Percentiles rank a stretch among this genome's conserved stretches.
Evolutionary conservation across 768 basidiomycete genomes (phyloP).

Genomic region (Pisolithus marmoratus): DNA sequence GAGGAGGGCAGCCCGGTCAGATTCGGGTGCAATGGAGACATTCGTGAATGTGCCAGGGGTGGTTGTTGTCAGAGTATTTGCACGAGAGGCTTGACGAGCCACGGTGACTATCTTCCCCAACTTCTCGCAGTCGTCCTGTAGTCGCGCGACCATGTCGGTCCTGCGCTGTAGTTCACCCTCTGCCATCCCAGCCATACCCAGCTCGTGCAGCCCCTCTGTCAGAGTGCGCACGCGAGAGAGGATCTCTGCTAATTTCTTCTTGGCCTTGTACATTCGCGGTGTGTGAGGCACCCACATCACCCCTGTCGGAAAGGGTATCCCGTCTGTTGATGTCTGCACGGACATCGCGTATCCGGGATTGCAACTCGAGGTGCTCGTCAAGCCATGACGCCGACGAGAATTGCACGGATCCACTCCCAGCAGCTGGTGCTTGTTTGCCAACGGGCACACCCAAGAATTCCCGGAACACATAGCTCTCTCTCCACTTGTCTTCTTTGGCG

Average conservation of each 20-base stretch:
- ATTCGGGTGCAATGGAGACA: conserved; percentile 36
- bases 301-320: conserved; percentile 73
- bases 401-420: conserved; percentile 30
- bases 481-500: conserved; percentile 77
- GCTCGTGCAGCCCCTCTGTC: conserved; percentile 58
- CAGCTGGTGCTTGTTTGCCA: conserved; percentile 40
- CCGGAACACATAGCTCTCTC: conserved; percentile 70
- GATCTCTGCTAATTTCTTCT: conserved; percentile 74
- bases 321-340: conserved; percentile 85
- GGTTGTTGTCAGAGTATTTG: conserved; percentile 22
- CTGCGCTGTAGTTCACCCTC: conserved; percentile 90
- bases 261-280: conserved; percentile 78
- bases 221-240: conserved; percentile 70
- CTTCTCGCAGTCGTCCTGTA: conserved; percentile 90
- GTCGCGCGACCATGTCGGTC: conserved; percentile 80
- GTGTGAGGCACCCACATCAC: conserved; percentile 71
- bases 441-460: conserved; percentile 85
- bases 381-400: conserved; percentile 84
- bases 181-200: conserved; percentile 68
- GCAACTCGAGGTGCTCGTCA: conserved; percentile 79
- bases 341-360: conserved; percentile 70
- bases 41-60: conserved; percentile 21
- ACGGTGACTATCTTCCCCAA: conserved; percentile 81
- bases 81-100: conserved; percentile 49
- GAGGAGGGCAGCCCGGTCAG: conserved; percentile 63